Percentiles rank a stretch among this genome's conserved stretches.
Evolutionary conservation across 2,329 filamentous ascomycete genomes (phyloP).

Genomic region (Ascochyta clinopodiicola): DNA sequence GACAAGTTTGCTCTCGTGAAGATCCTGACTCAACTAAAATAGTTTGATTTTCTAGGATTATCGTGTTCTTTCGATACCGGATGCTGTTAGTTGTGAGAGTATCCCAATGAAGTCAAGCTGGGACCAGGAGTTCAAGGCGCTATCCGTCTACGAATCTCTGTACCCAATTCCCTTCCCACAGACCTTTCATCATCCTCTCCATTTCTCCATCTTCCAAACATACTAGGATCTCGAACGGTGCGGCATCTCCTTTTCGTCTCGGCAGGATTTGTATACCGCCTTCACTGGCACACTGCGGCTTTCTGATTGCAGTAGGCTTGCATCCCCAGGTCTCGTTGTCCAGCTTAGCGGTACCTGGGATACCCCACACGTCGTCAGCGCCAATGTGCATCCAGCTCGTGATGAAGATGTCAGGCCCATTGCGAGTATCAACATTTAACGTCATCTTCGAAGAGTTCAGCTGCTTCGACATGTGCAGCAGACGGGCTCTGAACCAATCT

Average conservation of each 20-base stretch:
- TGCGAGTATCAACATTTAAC: slow-evolving; percentile 8
- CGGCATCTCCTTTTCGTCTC: slow-evolving; percentile 9
- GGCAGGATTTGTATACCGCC: slow-evolving; percentile 35
- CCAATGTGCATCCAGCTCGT: slow-evolving; percentile 38
- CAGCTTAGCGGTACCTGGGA: slow-evolving; percentile 25
- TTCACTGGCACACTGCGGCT: slow-evolving; percentile 28
- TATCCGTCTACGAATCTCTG: background rate
- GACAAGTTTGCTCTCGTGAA: too few species aligned
- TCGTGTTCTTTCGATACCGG: too few species aligned
- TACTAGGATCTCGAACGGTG: slow-evolving; percentile 24
- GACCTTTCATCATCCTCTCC: slow-evolving; percentile 13
- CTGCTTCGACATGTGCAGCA: slow-evolving; percentile 12
- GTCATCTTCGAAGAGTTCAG: slow-evolving; percentile 10
- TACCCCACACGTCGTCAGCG: slow-evolving; percentile 29
- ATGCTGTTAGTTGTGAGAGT: too few species aligned
- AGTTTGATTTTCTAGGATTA: too few species aligned
- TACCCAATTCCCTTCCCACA: slow-evolving; percentile 7
- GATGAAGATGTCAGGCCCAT: slow-evolving; percentile 38
- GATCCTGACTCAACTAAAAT: too few species aligned
- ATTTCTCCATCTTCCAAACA: slow-evolving; percentile 31
- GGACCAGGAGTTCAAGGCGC: too few species aligned
- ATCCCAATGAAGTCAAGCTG: too few species aligned
- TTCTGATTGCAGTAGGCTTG: slow-evolving; percentile 28
- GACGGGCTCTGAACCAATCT: slow-evolving; percentile 20
- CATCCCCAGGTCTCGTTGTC: background rate